phyloP scores from a whole-genome alignment of 1,284 basidiomycete genomes.

The Melampsora americana region DNA sequence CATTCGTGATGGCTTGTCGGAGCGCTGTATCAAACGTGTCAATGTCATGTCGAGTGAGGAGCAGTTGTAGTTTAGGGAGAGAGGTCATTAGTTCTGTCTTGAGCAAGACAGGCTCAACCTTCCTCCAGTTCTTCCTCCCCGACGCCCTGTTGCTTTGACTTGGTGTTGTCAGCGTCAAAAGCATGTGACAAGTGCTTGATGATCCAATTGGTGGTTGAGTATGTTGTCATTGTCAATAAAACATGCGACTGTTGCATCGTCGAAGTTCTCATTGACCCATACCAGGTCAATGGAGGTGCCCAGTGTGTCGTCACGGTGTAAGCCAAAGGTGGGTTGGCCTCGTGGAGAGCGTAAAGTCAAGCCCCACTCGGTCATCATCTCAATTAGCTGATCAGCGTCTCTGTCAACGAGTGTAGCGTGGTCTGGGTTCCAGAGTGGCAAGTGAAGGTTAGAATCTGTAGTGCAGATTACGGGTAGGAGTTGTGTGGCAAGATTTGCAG shows the following conservation, averaged over 20 bases:
- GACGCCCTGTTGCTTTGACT: background rate
- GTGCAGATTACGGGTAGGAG: too few species aligned
- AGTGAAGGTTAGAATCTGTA: constrained; percentile 16
- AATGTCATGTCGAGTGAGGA: too few species aligned
- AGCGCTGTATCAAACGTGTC: too few species aligned
- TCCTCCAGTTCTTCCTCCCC: too few species aligned
- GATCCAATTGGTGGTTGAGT: constrained; percentile 27
- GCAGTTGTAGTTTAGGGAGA: too few species aligned
- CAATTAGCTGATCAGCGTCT: background rate
- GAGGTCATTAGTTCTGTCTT: too few species aligned
- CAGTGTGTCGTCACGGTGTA: background rate
- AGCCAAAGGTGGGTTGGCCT: too few species aligned
- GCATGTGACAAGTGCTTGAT: constrained; percentile 19
- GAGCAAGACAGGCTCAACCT: too few species aligned
- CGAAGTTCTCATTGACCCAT: background rate
- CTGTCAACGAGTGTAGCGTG: background rate
- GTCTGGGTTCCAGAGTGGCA: constrained; percentile 1
- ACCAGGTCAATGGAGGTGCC: too few species aligned
- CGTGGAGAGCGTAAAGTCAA: background rate
- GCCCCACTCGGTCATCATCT: background rate
- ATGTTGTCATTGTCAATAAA: background rate
- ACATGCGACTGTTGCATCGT: background rate
- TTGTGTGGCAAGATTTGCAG: too few species aligned
- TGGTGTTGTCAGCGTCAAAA: background rate
- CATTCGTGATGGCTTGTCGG: too few species aligned